Conservation (phyloP, 2,329 filamentous ascomycete genomes). For the Dichotomopilus funicola region DNA sequence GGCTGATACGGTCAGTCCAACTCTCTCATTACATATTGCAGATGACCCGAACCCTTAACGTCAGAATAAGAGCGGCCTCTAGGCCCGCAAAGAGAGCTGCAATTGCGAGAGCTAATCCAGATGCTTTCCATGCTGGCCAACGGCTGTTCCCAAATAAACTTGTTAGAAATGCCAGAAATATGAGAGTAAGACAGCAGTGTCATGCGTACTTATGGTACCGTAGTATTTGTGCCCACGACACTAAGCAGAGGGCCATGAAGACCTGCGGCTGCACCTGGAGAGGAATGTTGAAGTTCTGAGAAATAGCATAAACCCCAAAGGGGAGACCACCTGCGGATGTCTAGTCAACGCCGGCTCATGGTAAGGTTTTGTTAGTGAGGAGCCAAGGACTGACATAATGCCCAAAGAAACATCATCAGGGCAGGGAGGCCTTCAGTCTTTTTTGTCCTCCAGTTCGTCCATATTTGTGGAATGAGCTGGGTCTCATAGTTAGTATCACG, state of each 20-base stretch:
- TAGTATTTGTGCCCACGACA: slow-evolving; percentile 35
- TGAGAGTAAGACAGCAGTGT: too few relatives aligned
- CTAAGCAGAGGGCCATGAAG: slow-evolving; percentile 35
- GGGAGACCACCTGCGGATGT: slow-evolving; percentile 32
- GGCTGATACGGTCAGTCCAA: slow-evolving; percentile 33
- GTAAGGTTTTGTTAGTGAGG: neutral
- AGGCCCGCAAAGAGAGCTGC: slow-evolving; percentile 43
- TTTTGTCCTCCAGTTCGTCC: slow-evolving; percentile 55
- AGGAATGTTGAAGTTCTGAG: slow-evolving; percentile 38
- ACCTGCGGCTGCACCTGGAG: slow-evolving; percentile 38
- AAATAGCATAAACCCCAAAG: slow-evolving; percentile 35
- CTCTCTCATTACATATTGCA: neutral
- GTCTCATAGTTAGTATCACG: neutral
- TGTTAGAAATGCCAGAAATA: too few relatives aligned
- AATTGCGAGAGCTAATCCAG: slow-evolving; percentile 34
- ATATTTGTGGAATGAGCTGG: slow-evolving; percentile 40
- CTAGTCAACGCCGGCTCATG: neutral
- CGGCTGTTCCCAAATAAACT: slow-evolving; percentile 26
- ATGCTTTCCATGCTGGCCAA: slow-evolving; percentile 43
- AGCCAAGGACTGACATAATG: slow-evolving; percentile 36
- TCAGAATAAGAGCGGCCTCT: slow-evolving; percentile 51
- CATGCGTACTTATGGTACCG: slow-evolving; percentile 23
- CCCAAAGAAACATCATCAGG: slow-evolving; percentile 58
- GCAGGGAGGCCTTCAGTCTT: slow-evolving; percentile 55
- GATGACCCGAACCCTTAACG: slow-evolving; percentile 40